Base-by-base conservation (phyloP, 805 yeast genomes). In the Kuraishia borneana region DNA sequence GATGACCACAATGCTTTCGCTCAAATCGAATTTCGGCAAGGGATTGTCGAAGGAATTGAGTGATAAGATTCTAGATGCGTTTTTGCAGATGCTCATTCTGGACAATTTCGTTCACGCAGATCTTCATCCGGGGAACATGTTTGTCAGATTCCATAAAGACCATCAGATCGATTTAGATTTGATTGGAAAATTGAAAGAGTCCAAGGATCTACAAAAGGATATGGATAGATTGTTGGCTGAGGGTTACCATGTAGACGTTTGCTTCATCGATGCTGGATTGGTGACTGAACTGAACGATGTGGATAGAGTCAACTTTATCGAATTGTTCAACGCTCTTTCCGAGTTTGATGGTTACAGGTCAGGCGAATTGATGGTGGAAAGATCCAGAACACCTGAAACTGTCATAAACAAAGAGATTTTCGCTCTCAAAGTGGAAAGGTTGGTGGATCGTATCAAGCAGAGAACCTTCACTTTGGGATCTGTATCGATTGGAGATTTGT, bases 91-190 rank as follows among this genome's bases (percentile, higher is more conserved):
- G 99, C 64, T 92, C 41, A 80, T 92, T 34, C 57, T 89, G 35
- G 94, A 92, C 58, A 88, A 92, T 53, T 92, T 92, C 54, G 84
- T 88, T 30, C 99, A 92, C 54, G 89, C 97, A 0, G 99, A 92
- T 58, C 63, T 92, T 39, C 99, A 92, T 45, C 96, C 98, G 0
- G 99, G 99, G 3, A 92, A 92, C 53, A 83, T 92, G 49, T 73
- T 87, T 64, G 71, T 84, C 6, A 60, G 84, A 32, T 76, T 83
- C 46, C 66, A 77, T 44, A 74, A 73, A 43, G 71, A 65, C 33
- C 56, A 48, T 14, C 76, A 71, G 25, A 59, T 66, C 3, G 69
- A 70, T 39, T n/a, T n/a, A n/a, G 48, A 57, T 16, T 54, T 72
- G 32, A 64, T 73, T 34, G 51, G 53, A 16, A 62, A 61, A 32